These are phyloP conservation scores for Agaricus subrufescens DNA, from an alignment of 768 basidiomycete genomes.

Conservation along the genomic window DNA sequence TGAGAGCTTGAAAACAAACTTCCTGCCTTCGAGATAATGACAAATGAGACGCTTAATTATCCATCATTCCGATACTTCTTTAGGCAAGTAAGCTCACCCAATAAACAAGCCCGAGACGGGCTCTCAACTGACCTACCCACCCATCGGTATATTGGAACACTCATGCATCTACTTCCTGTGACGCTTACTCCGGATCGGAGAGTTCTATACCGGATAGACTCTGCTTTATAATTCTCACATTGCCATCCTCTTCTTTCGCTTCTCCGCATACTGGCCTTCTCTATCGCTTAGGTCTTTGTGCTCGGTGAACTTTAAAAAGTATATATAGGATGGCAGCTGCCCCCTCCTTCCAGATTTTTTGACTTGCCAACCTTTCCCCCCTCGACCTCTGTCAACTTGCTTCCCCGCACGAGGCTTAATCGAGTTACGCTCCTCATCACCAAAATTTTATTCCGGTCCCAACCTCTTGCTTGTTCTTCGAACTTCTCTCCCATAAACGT, in stretches of 20 bases:
- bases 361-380: not conserved
- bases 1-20: too few relatives aligned
- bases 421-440: too few relatives aligned
- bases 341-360: not conserved
- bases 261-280: not conserved
- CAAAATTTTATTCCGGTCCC: not conserved
- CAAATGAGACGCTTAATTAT: not conserved
- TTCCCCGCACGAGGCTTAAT: too few relatives aligned
- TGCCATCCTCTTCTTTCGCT: not conserved
- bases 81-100: not conserved
- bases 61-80: not conserved
- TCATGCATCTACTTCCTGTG: not conserved
- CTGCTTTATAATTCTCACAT: not conserved
- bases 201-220: not conserved
- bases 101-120: not conserved
- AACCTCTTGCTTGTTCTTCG: not conserved
- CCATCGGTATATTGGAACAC: not conserved
- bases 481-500: not conserved
- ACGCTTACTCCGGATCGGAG: not conserved
- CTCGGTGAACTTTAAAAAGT: slow-evolving; percentile 7
- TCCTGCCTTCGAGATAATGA: too few relatives aligned
- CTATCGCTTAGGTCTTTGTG: not conserved
- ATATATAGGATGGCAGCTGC: not conserved
- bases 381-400: not conserved
- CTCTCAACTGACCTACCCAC: not conserved